Evolutionary conservation across 108 stramenopile species (phyloP).

Genomic region (Cafeteria roenbergensis): DNA sequence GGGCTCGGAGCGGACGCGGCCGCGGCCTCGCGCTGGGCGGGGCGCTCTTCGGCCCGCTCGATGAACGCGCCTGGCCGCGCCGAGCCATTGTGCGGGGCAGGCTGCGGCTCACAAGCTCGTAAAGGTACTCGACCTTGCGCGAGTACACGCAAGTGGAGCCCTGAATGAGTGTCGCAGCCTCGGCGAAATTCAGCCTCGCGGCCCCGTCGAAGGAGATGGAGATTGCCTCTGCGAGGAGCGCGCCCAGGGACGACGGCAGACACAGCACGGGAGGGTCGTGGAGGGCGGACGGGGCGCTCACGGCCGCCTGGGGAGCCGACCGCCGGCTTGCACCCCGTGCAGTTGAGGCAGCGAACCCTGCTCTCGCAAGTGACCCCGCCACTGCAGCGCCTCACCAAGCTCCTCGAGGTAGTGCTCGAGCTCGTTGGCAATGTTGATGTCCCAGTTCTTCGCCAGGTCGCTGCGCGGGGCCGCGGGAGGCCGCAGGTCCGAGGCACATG

Average conservation of each 20-base stretch:
- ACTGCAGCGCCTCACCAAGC: too few species aligned
- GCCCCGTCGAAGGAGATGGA: conserved; percentile 36
- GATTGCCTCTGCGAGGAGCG: conserved; percentile 1
- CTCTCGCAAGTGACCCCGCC: too few species aligned
- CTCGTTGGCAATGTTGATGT: conserved; percentile 81
- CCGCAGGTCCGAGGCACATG: too few species aligned
- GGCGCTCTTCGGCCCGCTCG: too few species aligned
- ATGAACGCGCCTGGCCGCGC: too few species aligned
- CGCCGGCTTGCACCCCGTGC: background rate
- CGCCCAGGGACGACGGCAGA: background rate
- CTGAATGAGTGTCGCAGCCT: conserved; percentile 79
- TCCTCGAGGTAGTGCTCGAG: conserved; percentile 57
- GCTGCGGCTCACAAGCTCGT: conserved; percentile 65
- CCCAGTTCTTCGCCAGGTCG: conserved; percentile 81
- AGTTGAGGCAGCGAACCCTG: background rate
- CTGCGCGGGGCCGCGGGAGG: too few species aligned
- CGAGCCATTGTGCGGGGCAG: too few species aligned
- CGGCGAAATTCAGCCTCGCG: conserved; percentile 65
- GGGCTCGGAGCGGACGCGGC: too few species aligned
- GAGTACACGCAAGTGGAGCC: conserved; percentile 55
- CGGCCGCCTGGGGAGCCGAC: too few species aligned
- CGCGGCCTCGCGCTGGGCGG: too few species aligned
- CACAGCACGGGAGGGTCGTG: background rate
- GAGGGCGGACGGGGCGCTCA: too few species aligned
- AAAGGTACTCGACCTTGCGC: conserved; percentile 84